phyloP scores from a whole-genome alignment of 2,329 filamentous ascomycete genomes.

The Colletotrichum magnum region DNA sequence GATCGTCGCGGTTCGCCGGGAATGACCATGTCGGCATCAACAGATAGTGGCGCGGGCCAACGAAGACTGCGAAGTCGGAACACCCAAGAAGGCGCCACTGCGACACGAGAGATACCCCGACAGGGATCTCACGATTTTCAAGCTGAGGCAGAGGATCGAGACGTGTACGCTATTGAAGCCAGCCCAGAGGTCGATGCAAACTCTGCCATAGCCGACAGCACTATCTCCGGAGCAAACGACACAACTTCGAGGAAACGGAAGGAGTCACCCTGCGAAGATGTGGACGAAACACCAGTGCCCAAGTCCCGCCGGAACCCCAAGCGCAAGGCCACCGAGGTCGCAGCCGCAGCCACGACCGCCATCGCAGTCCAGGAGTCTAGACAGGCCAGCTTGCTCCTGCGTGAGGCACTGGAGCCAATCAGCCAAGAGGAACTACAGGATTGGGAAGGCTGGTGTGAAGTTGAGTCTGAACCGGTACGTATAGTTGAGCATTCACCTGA shows the following conservation, averaged over 20 bases:
- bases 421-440: conserved; percentile 66
- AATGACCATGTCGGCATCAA: conserved; percentile 1
- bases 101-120: not conserved
- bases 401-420: conserved; percentile 63
- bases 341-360: conserved; percentile 41
- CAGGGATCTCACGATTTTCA: not conserved
- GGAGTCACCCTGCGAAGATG: conserved; percentile 20
- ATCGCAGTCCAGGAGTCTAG: conserved; percentile 10
- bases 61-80: conserved; percentile 28
- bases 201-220: not conserved
- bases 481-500: not conserved
- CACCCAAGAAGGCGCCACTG: not conserved
- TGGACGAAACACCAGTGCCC: conserved; percentile 6
- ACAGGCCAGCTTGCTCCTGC: conserved; percentile 58
- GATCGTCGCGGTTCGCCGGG: not conserved
- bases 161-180: not conserved
- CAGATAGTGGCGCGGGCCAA: not conserved
- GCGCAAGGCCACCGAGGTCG: conserved; percentile 57
- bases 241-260: conserved; percentile 22
- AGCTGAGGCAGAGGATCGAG: not conserved
- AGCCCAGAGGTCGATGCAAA: not conserved
- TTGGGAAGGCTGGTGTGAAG: conserved; percentile 84
- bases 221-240: not conserved
- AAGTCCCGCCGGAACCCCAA: conserved; percentile 57
- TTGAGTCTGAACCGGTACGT: conserved; percentile 89